Percentiles rank a stretch among this genome's conserved stretches.
phyloP scores from a whole-genome alignment of 2,329 filamentous ascomycete genomes.

The Colletotrichum aenigma region DNA sequence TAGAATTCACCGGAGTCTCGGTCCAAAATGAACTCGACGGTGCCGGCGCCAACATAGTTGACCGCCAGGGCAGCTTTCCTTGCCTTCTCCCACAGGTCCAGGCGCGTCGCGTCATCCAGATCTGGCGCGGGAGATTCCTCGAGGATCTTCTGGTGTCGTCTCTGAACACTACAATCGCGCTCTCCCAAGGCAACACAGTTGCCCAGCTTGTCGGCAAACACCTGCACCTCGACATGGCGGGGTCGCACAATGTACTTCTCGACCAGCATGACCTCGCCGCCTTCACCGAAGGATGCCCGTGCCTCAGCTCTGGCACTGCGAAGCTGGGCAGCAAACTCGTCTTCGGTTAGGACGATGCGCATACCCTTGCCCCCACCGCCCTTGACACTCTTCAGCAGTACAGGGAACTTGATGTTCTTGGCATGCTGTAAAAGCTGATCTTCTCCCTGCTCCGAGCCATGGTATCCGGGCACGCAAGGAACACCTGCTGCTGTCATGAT shows the following conservation, averaged over 20 bases:
- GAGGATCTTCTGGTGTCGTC: slow-evolving; percentile 88
- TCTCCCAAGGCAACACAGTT: slow-evolving; percentile 85
- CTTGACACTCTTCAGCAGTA: slow-evolving; percentile 80
- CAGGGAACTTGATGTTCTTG: slow-evolving; percentile 69
- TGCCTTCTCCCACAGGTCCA: slow-evolving; percentile 70
- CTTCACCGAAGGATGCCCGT: slow-evolving; percentile 78
- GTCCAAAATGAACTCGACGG: slow-evolving; percentile 90
- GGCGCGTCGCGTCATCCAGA: slow-evolving; percentile 60
- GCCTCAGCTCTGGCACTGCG: slow-evolving; percentile 78
- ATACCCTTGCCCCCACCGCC: slow-evolving; percentile 88
- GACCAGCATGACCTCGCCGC: slow-evolving; percentile 80
- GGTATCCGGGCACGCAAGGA: slow-evolving; percentile 95
- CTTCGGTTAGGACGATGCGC: slow-evolving; percentile 71
- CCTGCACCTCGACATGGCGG: slow-evolving; percentile 87
- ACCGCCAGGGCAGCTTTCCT: slow-evolving; percentile 73
- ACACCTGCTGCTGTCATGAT: slow-evolving; percentile 97
- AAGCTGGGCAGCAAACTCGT: slow-evolving; percentile 74
- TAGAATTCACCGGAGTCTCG: slow-evolving; percentile 82
- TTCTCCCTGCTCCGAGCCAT: slow-evolving; percentile 80
- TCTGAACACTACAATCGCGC: slow-evolving; percentile 85
- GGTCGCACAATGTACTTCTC: slow-evolving; percentile 82
- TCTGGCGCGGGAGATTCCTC: slow-evolving; percentile 86
- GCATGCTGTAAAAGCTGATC: slow-evolving; percentile 69
- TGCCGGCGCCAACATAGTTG: slow-evolving; percentile 87
- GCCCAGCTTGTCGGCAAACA: slow-evolving; percentile 83